Evolutionary conservation across 352 stramenopile genomes (phyloP), one percentile per base, ranked within the genome.

Genomic region (Phytophthora ohioensis): DNA sequence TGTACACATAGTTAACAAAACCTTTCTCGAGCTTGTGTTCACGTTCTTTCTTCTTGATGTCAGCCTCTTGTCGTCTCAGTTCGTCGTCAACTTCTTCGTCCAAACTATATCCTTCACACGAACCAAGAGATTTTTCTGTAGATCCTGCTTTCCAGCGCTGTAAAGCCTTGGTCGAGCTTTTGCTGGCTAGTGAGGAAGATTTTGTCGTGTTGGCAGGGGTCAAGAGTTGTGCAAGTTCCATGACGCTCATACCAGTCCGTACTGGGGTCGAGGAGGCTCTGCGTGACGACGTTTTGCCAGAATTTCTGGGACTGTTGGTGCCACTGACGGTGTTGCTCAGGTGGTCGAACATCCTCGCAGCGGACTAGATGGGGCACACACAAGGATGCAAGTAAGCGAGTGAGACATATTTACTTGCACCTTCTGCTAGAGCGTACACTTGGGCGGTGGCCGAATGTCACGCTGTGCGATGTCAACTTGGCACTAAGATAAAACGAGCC

Each of bases 361-460:
- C 87, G 5, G 87, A 93, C 82, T 92, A 63, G 7, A 72, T 55
- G 11, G 27, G 15, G 5, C 35, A 69, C 21, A 27, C 38, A 60
- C 3, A 43, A 32, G 31, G 41, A 67, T 65, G 11, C 45, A 45
- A 48, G 42, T 59, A 30, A 68, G 54, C 38, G 38, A 66, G 31
- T 51, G 34, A 64, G 42, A 64, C 43, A 63, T 45, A 35, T 17
- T 9, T 36, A 12, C 15, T 13, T 55, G 60, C 42, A 64, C 60
- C 38, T 73, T 63, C 36, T 66, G 57, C 34, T 61, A 34, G 15
- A 21, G 42, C 67, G 34, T 80, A 91, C 82, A 64, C 78, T 68
- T 46, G 85, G 88, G 4, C 88, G 86, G 65, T 95, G 88, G 35
- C 86, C 88, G 51, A 95, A 95, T 0, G 80, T 88, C 62, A 89